phyloP scores from a whole-genome alignment of 2,329 filamentous ascomycete species.

The Akanthomyces lecanii region DNA sequence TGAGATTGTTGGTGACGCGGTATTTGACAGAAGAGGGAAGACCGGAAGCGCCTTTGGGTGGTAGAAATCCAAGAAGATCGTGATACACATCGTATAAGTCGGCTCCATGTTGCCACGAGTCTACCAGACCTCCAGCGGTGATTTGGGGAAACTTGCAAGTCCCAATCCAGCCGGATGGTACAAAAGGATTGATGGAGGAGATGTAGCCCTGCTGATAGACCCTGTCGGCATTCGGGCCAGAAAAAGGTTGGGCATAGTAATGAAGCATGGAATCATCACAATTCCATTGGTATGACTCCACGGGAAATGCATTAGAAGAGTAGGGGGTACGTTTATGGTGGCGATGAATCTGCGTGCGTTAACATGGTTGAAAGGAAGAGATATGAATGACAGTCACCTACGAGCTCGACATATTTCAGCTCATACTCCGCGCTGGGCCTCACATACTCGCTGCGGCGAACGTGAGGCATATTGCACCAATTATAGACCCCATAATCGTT shows the following conservation, averaged over 20 bases:
- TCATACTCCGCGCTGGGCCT: constrained; percentile 52
- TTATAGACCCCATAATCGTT: constrained; percentile 64
- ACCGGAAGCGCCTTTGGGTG: constrained; percentile 38
- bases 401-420: constrained; percentile 71
- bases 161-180: constrained; percentile 62
- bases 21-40: constrained; percentile 50
- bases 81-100: constrained; percentile 76
- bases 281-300: constrained; percentile 68
- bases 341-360: constrained; percentile 58
- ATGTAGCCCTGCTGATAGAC: constrained; percentile 64
- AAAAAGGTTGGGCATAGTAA: constrained; percentile 60
- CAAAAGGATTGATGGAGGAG: constrained; percentile 62
- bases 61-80: constrained; percentile 63
- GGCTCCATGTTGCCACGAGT: constrained; percentile 71
- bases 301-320: constrained; percentile 69
- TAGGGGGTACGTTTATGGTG: constrained; percentile 86
- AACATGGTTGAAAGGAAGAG: not conserved
- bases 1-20: constrained; percentile 76
- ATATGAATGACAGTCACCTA: constrained; percentile 34
- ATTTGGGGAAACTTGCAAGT: constrained; percentile 81
- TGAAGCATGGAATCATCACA: constrained; percentile 68
- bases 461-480: constrained; percentile 86
- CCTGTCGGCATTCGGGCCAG: constrained; percentile 44
- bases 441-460: constrained; percentile 62
- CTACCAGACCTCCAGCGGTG: constrained; percentile 64